These are phyloP conservation scores for Monilinia vaccinii-corymbosi DNA, from an alignment of 2,329 filamentous ascomycete species.

Conservation along the genomic window DNA sequence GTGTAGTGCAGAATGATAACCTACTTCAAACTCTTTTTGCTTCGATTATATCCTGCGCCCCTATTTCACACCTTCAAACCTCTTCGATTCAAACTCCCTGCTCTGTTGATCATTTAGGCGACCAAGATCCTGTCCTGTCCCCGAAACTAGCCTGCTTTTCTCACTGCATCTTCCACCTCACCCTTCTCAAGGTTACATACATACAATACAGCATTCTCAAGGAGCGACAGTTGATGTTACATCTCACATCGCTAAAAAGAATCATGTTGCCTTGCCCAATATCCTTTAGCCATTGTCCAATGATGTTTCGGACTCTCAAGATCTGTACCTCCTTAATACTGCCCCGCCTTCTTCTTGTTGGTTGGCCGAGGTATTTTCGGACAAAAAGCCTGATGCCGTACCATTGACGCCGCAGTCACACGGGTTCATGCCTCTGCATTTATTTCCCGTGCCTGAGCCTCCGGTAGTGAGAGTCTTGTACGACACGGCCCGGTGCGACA, in stretches of 20 bases:
- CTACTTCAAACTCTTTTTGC: neutral
- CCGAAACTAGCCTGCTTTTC: neutral
- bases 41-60: neutral
- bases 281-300: neutral
- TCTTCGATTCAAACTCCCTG: neutral
- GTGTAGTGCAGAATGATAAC: no score
- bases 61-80: neutral
- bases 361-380: neutral
- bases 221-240: neutral
- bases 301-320: neutral
- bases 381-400: neutral
- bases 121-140: neutral
- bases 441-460: neutral
- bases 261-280: neutral
- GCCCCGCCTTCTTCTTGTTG: neutral
- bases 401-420: neutral
- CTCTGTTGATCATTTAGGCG: neutral
- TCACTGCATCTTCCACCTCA: neutral
- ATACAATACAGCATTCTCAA: neutral
- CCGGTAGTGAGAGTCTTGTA: constrained; percentile 3
- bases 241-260: neutral
- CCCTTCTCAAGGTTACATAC: neutral
- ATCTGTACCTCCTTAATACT: neutral
- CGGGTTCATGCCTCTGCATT: neutral
- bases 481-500: neutral